phyloP scores from a whole-genome alignment of 768 basidiomycete genomes.

The Suillus placidus region DNA sequence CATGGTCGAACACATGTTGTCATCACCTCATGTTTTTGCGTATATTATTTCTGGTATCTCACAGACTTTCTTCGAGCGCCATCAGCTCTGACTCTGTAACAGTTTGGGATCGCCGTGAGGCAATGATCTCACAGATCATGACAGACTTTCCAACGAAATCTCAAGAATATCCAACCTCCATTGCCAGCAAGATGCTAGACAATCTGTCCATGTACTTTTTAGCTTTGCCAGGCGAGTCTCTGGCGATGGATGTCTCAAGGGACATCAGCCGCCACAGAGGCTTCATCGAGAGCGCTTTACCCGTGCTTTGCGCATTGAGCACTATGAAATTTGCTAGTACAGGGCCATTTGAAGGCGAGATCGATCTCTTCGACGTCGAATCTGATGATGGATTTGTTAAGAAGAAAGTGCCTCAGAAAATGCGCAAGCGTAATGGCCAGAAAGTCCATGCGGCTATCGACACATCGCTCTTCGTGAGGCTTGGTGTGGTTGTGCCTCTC shows the following conservation, averaged over 20 bases:
- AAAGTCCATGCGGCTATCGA: conserved; percentile 24
- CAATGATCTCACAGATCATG: conserved; percentile 33
- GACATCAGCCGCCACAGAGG: conserved; percentile 23
- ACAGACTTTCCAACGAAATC: conserved; percentile 34
- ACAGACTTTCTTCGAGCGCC: neutral
- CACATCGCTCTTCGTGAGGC: conserved; percentile 29
- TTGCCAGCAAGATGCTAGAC: conserved; percentile 23
- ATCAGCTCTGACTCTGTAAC: conserved; percentile 2
- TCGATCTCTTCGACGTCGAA: conserved; percentile 6
- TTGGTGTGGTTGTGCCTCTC: conserved; percentile 32
- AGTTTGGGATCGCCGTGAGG: conserved; percentile 20
- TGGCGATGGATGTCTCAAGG: conserved; percentile 15
- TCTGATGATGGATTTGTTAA: conserved; percentile 12
- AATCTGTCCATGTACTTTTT: conserved; percentile 29
- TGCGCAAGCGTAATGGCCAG: conserved; percentile 23
- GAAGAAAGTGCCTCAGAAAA: conserved; percentile 32
- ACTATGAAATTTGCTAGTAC: conserved; percentile 6
- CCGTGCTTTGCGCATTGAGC: conserved; percentile 24
- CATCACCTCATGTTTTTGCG: conserved; percentile 29
- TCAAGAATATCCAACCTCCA: conserved; percentile 25
- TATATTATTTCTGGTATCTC: conserved; percentile 33
- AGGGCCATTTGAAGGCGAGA: neutral
- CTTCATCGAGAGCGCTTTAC: conserved; percentile 27
- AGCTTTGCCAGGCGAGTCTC: conserved; percentile 23
- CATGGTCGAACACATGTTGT: conserved; percentile 32